Evolutionary conservation across 768 basidiomycete genomes (phyloP).

Genomic region (Lentinula sp.): DNA sequence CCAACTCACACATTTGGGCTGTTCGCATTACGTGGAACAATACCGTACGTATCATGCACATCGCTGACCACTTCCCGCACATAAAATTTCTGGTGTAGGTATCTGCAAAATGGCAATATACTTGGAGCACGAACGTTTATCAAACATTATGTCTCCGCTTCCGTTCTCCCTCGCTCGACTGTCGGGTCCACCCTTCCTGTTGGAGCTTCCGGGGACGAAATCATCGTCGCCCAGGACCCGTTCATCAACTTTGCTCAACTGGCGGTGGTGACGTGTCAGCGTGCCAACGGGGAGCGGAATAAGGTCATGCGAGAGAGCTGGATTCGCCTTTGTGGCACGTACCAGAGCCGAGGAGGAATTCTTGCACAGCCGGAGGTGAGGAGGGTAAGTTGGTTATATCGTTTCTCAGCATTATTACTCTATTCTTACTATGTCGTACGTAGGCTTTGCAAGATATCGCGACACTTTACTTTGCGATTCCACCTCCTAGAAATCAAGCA

Average conservation of each 20-base stretch:
- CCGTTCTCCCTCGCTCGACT: constrained; percentile 38
- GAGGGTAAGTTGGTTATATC: constrained; percentile 37
- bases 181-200: constrained; percentile 43
- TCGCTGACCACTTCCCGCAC: background rate
- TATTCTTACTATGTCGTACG: background rate
- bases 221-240: constrained; percentile 68
- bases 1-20: constrained; percentile 48
- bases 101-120: constrained; percentile 82
- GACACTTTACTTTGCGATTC: constrained; percentile 80
- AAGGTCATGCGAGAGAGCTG: constrained; percentile 75
- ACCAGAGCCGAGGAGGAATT: constrained; percentile 65
- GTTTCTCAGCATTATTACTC: background rate
- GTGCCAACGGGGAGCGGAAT: constrained; percentile 75
- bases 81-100: constrained; percentile 33
- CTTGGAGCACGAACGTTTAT: constrained; percentile 94
- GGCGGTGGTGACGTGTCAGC: constrained; percentile 82
- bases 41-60: constrained; percentile 59
- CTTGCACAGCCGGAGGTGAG: constrained; percentile 58
- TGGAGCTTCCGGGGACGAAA: constrained; percentile 50
- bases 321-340: constrained; percentile 80
- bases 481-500: constrained; percentile 63
- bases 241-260: constrained; percentile 89
- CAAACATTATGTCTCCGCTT: constrained; percentile 61
- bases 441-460: constrained; percentile 68
- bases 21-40: constrained; percentile 79